These are phyloP conservation scores for Mucor mucedo DNA, from an alignment of 371 early-diverging fungal species.

Conservation along the genomic window DNA sequence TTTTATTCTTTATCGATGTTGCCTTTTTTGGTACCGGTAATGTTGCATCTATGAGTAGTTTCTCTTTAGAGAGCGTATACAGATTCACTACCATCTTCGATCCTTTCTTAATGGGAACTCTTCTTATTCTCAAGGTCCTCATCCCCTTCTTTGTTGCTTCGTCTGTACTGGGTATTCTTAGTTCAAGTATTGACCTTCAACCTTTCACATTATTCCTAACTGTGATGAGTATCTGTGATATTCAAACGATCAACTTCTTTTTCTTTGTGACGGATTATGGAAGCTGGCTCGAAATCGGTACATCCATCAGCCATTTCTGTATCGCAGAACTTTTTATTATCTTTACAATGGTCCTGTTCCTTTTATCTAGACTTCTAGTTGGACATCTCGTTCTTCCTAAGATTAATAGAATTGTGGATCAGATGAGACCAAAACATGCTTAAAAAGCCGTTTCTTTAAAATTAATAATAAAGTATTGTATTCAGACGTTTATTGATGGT, in stretches of 20 bases:
- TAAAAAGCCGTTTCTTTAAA: neutral
- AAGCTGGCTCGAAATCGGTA: slow-evolving; percentile 97
- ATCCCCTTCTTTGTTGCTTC: slow-evolving; percentile 92
- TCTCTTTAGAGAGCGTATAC: slow-evolving; percentile 90
- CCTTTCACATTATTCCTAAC: slow-evolving; percentile 85
- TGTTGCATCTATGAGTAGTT: slow-evolving; percentile 87
- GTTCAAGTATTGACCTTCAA: slow-evolving; percentile 73
- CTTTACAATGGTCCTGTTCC: slow-evolving; percentile 76
- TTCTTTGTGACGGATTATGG: slow-evolving; percentile 92
- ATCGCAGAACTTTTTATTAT: slow-evolving; percentile 85
- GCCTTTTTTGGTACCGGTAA: slow-evolving; percentile 98
- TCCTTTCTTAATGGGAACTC: slow-evolving; percentile 89
- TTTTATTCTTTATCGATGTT: slow-evolving; percentile 88
- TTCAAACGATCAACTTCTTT: slow-evolving; percentile 96
- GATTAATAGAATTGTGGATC: slow-evolving; percentile 13
- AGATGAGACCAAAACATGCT: slow-evolving; percentile 24
- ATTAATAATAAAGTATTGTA: neutral
- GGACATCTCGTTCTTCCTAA: slow-evolving; percentile 49
- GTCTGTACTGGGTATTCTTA: slow-evolving; percentile 78
- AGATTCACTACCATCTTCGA: slow-evolving; percentile 88
- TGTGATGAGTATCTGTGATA: slow-evolving; percentile 85
- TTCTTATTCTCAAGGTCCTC: slow-evolving; percentile 86
- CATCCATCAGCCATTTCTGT: slow-evolving; percentile 89
- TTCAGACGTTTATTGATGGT: too few species aligned
- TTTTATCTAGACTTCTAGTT: slow-evolving; percentile 63